phyloP scores from a whole-genome alignment of 2,329 filamentous ascomycete species.

The Aschersonia sp. region DNA sequence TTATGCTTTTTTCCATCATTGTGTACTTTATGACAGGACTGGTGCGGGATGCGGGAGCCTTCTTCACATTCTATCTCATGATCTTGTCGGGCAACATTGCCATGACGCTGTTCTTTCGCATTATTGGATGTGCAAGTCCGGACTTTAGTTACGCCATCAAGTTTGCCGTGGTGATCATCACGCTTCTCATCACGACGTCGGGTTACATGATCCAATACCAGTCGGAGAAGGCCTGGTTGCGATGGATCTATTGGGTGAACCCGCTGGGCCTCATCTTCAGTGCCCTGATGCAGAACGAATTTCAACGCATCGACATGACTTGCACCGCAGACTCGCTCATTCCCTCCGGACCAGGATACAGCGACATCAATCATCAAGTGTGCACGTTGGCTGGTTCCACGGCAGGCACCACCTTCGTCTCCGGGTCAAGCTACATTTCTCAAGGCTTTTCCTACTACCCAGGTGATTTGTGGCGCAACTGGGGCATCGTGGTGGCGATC shows the following conservation, averaged over 20 bases:
- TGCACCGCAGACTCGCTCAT: constrained; percentile 56
- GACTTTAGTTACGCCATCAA: constrained; percentile 81
- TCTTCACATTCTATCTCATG: constrained; percentile 64
- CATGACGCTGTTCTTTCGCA: constrained; percentile 68
- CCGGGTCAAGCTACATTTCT: constrained; percentile 54
- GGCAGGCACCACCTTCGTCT: constrained; percentile 47
- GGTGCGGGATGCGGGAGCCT: constrained; percentile 54
- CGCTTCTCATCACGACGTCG: constrained; percentile 65
- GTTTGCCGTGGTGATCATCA: constrained; percentile 65
- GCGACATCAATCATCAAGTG: constrained; percentile 58
- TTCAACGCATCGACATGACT: constrained; percentile 50
- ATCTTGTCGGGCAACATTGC: constrained; percentile 53
- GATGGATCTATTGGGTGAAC: constrained; percentile 72
- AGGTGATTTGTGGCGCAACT: constrained; percentile 65
- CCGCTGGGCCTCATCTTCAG: constrained; percentile 61
- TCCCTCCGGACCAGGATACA: constrained; percentile 55
- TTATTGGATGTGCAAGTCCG: constrained; percentile 58
- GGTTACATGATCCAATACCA: constrained; percentile 77
- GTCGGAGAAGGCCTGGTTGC: constrained; percentile 57
- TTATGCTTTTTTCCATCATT: constrained; percentile 57
- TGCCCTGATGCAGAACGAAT: constrained; percentile 78
- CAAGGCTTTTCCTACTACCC: constrained; percentile 52
- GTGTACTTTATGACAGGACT: constrained; percentile 69
- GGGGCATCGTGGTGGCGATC: constrained; percentile 63
- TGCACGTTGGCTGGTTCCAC: constrained; percentile 65